Evolutionary conservation across 176 grass and related monocot species (phyloP), one percentile per base, ranked within the genome.

Genomic region (Oryza officinalis): DNA sequence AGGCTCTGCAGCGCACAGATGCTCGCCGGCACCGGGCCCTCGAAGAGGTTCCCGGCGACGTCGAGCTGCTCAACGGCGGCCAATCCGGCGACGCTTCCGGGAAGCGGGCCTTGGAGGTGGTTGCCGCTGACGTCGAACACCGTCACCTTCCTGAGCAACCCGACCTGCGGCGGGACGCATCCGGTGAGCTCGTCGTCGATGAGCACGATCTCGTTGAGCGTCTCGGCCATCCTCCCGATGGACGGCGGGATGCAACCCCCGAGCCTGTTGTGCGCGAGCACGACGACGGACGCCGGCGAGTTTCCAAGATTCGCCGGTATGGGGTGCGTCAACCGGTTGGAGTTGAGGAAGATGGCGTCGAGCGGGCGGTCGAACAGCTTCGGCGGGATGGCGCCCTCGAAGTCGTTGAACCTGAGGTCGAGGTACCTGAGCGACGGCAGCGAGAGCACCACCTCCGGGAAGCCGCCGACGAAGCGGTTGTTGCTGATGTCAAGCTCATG

Each of bases 271-370:
- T 92, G 79, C n/a, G 90, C 86, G 77, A 91, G 85, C 2, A 91
- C 90, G 10, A 92, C 38, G 0, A 85, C 90, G 1, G 90, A 92
- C 0, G 74, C 90, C 1, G 86, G 86, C 0, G 79, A 86, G 86
- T 79, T 82, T 1, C 86, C 86, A 2, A 92, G 79, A 17, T 88
- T 92, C 1, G 46, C 0, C 60, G 90, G 86, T 38, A 92, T 85
- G 40, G 82, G 77, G 0, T 61, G 38, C 0, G 66, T 67, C 59
- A 92, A 66, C 5, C 79, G 86, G 69, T 92, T 92, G 49, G 74
- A 81, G 86, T 97, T 97, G 78, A 97, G 76, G 74, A 97, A 70
- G 86, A 97, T 80, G 40, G 90, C 95, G 47, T 97, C 95, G 27
- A 97, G 88, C 22, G 92, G 88, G 14, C 73, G 84, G 65, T 91